Evolutionary conservation across 148 eudicot species (phyloP).

Genomic region (Mesembryanthemum crystallinum): DNA sequence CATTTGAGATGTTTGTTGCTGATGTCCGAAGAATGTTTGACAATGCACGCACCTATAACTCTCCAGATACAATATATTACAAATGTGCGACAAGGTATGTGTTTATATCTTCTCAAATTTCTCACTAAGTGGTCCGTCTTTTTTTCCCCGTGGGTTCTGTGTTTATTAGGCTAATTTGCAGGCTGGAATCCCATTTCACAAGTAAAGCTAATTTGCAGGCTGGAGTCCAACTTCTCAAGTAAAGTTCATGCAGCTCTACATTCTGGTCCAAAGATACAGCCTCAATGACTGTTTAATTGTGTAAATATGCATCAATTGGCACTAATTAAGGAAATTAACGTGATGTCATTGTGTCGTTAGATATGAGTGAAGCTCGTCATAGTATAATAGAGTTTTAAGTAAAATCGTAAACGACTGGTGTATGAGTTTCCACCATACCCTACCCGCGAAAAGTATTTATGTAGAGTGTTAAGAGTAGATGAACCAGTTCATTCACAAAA

Average conservation of each 20-base stretch:
- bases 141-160: not conserved
- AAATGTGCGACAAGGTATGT: slow-evolving; percentile 87
- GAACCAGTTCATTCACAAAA: not conserved
- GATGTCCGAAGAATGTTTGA: slow-evolving; percentile 86
- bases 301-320: not conserved
- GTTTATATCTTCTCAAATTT: not conserved
- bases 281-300: slow-evolving; percentile 8
- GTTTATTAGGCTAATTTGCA: slow-evolving; percentile 16
- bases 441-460: not conserved
- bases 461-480: not conserved
- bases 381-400: not conserved
- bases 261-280: slow-evolving; percentile 47
- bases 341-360: not conserved
- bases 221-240: slow-evolving; percentile 59
- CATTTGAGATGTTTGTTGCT: slow-evolving; percentile 90
- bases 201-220: slow-evolving; percentile 46
- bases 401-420: not conserved
- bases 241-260: slow-evolving; percentile 55
- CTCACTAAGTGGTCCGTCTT: not conserved
- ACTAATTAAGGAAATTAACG: not conserved
- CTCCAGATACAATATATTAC: slow-evolving; percentile 87
- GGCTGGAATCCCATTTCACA: slow-evolving; percentile 27
- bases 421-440: not conserved
- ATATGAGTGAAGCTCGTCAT: not conserved
- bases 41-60: slow-evolving; percentile 90